Evolutionary conservation across 1,284 basidiomycete genomes (phyloP).

Genomic region (Austroboletus niveus): DNA sequence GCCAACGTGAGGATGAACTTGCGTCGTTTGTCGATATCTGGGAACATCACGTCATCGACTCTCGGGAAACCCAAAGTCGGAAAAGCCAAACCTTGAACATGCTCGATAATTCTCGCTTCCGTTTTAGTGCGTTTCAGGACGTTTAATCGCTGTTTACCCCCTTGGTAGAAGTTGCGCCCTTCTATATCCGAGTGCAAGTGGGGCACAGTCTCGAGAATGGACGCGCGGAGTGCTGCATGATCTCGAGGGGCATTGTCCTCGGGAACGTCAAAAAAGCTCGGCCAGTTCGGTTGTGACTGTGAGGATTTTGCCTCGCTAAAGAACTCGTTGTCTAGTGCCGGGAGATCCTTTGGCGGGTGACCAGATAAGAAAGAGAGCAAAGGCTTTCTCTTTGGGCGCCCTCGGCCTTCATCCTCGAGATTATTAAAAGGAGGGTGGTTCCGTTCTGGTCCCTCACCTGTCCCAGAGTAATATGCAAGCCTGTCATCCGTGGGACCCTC

Average conservation of each 20-base stretch:
- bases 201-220: slow-evolving; percentile 1
- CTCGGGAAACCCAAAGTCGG: not conserved
- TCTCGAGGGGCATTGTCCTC: slow-evolving; percentile 16
- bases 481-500: not conserved
- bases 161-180: slow-evolving; percentile 28
- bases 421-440: not conserved
- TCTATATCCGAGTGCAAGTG: slow-evolving; percentile 11
- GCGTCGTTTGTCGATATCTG: slow-evolving; percentile 65
- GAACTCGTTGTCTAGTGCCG: slow-evolving; percentile 24
- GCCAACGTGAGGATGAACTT: slow-evolving; percentile 80
- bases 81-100: slow-evolving; percentile 34
- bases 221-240: slow-evolving; percentile 13
- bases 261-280: slow-evolving; percentile 22
- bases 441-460: not conserved
- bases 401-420: slow-evolving; percentile 8
- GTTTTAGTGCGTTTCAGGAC: slow-evolving; percentile 23
- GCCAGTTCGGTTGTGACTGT: slow-evolving; percentile 28
- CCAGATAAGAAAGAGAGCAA: slow-evolving; percentile 17
- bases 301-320: slow-evolving; percentile 27
- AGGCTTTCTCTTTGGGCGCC: slow-evolving; percentile 3
- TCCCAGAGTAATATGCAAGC: slow-evolving; percentile 1
- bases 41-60: slow-evolving; percentile 1
- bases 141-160: slow-evolving; percentile 27
- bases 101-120: slow-evolving; percentile 27
- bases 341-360: slow-evolving; percentile 9